These are phyloP conservation scores for Nicotiana tabacum DNA, from an alignment of 257 asterid genomes.

Conservation along the genomic window DNA sequence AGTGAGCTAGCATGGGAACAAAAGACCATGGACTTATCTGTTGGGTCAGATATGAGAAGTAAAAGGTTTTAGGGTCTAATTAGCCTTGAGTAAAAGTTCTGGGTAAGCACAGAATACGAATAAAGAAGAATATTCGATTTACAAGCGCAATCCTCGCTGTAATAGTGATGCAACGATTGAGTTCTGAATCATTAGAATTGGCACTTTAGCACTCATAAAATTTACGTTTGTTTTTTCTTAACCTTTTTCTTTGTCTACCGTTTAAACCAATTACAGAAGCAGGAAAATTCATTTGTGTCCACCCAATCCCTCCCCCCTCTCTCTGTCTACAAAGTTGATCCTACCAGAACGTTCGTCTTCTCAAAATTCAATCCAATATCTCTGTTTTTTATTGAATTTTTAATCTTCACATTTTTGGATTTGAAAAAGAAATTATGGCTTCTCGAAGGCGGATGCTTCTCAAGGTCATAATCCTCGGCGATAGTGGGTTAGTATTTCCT, in stretches of 20 bases:
- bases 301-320: background rate
- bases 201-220: background rate
- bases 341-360: background rate
- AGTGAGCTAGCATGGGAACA: background rate
- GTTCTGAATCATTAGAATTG: background rate
- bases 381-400: background rate
- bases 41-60: background rate
- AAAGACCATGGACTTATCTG: background rate
- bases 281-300: conserved; percentile 5
- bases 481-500: conserved; percentile 33
- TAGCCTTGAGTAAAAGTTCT: background rate
- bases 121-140: conserved; percentile 1
- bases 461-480: conserved; percentile 49
- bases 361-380: background rate
- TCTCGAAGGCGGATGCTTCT: conserved; percentile 49
- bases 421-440: conserved; percentile 20
- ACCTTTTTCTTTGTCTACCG: background rate
- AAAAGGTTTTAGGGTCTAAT: background rate
- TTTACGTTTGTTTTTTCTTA: background rate
- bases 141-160: background rate
- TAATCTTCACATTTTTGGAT: background rate
- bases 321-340: background rate
- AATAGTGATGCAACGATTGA: background rate
- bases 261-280: background rate
- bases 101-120: background rate